Evolutionary conservation across 352 stramenopile species (phyloP), one percentile per base, ranked within the genome.

Genomic region (Globisporangium irregulare): DNA sequence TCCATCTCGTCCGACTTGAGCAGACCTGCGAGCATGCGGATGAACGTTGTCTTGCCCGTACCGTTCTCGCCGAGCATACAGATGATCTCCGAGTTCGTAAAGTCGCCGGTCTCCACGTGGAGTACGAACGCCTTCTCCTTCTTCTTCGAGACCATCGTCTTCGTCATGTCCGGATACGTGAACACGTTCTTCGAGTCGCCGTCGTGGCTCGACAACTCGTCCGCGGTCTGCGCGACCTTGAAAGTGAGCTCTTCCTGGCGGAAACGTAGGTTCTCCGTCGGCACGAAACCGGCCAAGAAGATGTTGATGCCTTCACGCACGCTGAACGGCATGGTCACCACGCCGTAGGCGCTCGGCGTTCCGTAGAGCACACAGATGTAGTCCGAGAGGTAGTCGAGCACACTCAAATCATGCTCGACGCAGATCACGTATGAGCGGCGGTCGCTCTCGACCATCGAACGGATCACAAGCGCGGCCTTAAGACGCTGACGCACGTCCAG

Each of bases 291-390:
- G 0, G 97, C 91, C 64, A 99, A 87, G 82, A 99, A 99, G 58
- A 99, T 98, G 86, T 99, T 99, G 82, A 99, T 99, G 68, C 98
- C 98, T 78, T 99, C 97, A 69, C 98, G 92, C 50, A 99, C 98
- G 74, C 93, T 98, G 80, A 99, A 99, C 4, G 98, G 98, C 98
- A 99, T 99, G 50, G 98, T 99, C 32, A 99, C 98, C 27, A 99
- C 98, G 71, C 98, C 98, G 85, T 99, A 99, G 32, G 94, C 98
- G 57, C 94, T 98, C 24, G 98, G 94, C 63, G 84, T 96, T 56
- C 98, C 98, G 77, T 99, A 99, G 10, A 99, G 82, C 77, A 98
- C 98, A 80, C 98, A 99, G 72, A 99, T 98, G 81, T 95, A 99
- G 85, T 99, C 98, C 71, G 94, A 99, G 38, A 99, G 75, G 84